phyloP scores from a whole-genome alignment of 176 grass and related monocot species.

The Phyllostachys edulis region DNA sequence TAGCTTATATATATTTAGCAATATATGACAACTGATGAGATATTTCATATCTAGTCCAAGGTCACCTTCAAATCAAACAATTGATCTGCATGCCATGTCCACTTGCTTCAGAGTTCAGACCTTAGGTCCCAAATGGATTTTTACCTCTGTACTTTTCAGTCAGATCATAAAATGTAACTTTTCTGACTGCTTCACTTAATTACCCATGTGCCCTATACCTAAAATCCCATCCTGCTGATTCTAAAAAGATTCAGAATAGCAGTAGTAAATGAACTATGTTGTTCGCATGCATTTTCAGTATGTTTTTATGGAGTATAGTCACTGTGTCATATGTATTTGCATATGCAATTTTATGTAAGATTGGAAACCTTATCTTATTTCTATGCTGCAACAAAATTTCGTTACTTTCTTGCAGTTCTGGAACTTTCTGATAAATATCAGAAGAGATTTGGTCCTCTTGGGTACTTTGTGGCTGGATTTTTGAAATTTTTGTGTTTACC shows the following conservation, averaged over 20 bases:
- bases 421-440: conserved; percentile 96
- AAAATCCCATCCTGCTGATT: background rate
- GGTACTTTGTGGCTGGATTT: conserved; percentile 77
- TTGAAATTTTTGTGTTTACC: conserved; percentile 61
- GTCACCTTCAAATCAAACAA: background rate
- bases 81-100: background rate
- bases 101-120: background rate
- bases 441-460: conserved; percentile 84
- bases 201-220: background rate
- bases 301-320: background rate
- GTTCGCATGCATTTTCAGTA: conserved; percentile 1
- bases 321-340: conserved; percentile 45
- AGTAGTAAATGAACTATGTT: background rate
- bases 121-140: background rate
- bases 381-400: background rate
- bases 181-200: background rate
- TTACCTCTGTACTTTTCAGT: background rate
- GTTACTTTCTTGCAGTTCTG: conserved; percentile 63
- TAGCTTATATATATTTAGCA: background rate
- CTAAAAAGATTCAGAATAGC: background rate
- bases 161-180: background rate
- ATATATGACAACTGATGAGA: background rate
- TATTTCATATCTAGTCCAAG: background rate
- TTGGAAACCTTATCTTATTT: background rate
- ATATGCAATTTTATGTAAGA: conserved; percentile 4